Conservation (phyloP, 257 asterid species). For the Fraxinus pennsylvanica region DNA sequence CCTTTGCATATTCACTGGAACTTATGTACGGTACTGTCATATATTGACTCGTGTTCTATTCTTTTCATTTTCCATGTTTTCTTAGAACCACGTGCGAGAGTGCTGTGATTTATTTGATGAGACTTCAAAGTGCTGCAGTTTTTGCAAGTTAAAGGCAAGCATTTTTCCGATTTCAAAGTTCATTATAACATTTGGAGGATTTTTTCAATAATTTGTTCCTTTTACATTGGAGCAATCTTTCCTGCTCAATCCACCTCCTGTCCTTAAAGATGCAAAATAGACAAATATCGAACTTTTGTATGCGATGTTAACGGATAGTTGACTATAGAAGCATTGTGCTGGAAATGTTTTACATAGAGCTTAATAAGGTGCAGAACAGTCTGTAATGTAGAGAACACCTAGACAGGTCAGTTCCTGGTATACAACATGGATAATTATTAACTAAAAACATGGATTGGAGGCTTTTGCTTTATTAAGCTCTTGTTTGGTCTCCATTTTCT, state of each 20-base stretch:
- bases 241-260: not conserved
- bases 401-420: not conserved
- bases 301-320: not conserved
- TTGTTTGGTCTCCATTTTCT: too few species aligned
- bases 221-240: not conserved
- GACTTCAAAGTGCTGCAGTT: constrained; percentile 52
- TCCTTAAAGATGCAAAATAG: constrained; percentile 3
- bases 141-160: constrained; percentile 75
- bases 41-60: constrained; percentile 7
- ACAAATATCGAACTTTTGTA: not conserved
- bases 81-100: constrained; percentile 50
- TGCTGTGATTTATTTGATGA: constrained; percentile 37
- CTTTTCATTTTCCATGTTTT: constrained; percentile 27
- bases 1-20: constrained; percentile 15
- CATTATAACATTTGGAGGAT: constrained; percentile 4
- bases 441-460: not conserved
- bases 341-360: not conserved
- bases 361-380: not conserved
- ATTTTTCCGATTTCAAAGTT: constrained; percentile 21
- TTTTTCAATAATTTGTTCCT: not conserved
- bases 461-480: not conserved
- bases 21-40: constrained; percentile 8
- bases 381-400: not conserved
- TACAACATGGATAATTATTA: not conserved
- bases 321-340: not conserved